phyloP scores from a whole-genome alignment of 345 rosid genomes.

The Citrus reticulata region DNA sequence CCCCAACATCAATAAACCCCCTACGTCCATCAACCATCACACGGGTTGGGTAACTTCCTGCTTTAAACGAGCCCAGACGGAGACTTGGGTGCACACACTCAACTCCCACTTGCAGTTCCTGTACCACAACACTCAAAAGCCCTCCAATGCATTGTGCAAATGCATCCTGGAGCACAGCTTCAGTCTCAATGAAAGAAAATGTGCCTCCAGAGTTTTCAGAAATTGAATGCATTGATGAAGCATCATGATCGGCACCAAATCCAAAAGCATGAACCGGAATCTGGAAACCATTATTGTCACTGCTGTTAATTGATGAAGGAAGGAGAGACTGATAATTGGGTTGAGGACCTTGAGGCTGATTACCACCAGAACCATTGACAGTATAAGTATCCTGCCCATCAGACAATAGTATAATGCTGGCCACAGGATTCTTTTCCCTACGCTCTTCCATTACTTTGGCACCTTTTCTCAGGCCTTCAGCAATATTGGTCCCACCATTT shows the following conservation, averaged over 20 bases:
- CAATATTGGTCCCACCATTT: slow-evolving; percentile 93
- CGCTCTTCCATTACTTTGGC: slow-evolving; percentile 88
- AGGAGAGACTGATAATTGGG: slow-evolving; percentile 62
- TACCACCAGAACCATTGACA: slow-evolving; percentile 30
- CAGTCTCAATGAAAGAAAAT: slow-evolving; percentile 91
- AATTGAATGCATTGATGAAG: slow-evolving; percentile 87
- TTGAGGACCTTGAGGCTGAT: slow-evolving; percentile 27
- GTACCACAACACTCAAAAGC: slow-evolving; percentile 87
- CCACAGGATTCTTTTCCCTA: slow-evolving; percentile 77
- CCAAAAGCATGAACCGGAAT: slow-evolving; percentile 93
- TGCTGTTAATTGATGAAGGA: slow-evolving; percentile 54
- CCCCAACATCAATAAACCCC: slow-evolving; percentile 74
- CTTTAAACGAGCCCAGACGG: slow-evolving; percentile 57
- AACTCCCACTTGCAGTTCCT: slow-evolving; percentile 68
- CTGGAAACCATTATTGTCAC: slow-evolving; percentile 56
- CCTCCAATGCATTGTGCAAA: slow-evolving; percentile 99
- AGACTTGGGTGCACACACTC: slow-evolving; percentile 51
- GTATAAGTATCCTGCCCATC: slow-evolving; percentile 92
- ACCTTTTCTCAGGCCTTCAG: slow-evolving; percentile 91
- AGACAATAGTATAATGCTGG: slow-evolving; percentile 82
- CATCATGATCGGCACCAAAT: slow-evolving; percentile 91
- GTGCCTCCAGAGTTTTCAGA: slow-evolving; percentile 93
- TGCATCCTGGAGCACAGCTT: slow-evolving; percentile 88
- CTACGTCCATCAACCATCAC: slow-evolving; percentile 38
- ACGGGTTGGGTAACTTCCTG: slow-evolving; percentile 71